Evolutionary conservation across 129 eudicot genomes (phyloP).

Genomic region (Daucus carota): DNA sequence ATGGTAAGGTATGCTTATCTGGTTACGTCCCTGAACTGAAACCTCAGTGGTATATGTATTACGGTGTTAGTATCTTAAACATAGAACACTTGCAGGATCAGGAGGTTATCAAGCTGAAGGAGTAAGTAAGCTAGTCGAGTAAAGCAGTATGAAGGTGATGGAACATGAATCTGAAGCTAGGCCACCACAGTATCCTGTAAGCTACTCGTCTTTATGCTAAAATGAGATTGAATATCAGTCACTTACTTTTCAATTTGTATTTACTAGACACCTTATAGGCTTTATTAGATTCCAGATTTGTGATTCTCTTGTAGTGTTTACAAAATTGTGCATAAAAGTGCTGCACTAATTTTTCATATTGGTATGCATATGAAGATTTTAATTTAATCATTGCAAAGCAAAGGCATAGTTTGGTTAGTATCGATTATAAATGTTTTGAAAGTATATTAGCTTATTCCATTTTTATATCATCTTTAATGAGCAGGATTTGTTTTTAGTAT

Average conservation of each 20-base stretch:
- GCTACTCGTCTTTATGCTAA: constrained; percentile 87
- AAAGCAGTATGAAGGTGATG: constrained; percentile 58
- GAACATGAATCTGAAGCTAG: constrained; percentile 74
- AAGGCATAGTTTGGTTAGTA: not conserved
- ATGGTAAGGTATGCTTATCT: constrained; percentile 30
- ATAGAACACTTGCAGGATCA: constrained; percentile 39
- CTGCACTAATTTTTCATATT: not conserved
- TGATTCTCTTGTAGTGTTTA: not conserved
- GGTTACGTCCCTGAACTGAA: not conserved
- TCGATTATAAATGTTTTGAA: not conserved
- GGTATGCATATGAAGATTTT: not conserved
- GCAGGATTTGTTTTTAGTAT: no score
- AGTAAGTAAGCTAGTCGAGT: constrained; percentile 60
- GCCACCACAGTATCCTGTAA: constrained; percentile 83
- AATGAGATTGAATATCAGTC: constrained; percentile 44
- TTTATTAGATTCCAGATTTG: not conserved
- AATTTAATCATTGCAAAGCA: not conserved
- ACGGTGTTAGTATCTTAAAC: not conserved
- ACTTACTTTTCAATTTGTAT: not conserved
- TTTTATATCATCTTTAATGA: no score
- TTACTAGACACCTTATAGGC: not conserved
- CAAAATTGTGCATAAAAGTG: no score
- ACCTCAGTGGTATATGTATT: not conserved
- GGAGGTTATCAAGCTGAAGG: constrained; percentile 57
- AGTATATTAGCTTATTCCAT: no score